These are phyloP conservation scores for Lachancea sp. DNA, from an alignment of 805 yeast genomes.

Conservation along the genomic window DNA sequence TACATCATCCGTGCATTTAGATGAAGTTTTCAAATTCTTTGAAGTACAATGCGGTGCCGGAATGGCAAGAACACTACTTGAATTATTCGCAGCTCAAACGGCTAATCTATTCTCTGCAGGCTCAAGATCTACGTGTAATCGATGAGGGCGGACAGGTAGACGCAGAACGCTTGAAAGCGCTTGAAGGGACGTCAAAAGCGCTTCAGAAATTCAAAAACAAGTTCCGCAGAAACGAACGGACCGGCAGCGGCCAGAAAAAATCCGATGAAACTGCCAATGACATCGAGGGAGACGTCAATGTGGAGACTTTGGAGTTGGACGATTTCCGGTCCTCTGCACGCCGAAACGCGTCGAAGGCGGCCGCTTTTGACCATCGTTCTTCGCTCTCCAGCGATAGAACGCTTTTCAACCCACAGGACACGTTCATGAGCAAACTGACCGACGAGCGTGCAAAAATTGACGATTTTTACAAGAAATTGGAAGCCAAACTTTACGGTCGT, in stretches of 20 bases:
- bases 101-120: conserved; percentile 48
- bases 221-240: conserved; percentile 2
- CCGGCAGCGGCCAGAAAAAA: not conserved
- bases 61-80: conserved; percentile 79
- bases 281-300: conserved; percentile 6
- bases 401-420: conserved; percentile 33
- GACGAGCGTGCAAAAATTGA: conserved; percentile 49
- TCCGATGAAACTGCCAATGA: not conserved
- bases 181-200: conserved; percentile 11
- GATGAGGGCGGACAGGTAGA: conserved; percentile 7
- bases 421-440: conserved; percentile 42
- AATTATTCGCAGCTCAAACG: conserved; percentile 59
- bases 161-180: conserved; percentile 4
- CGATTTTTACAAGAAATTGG: conserved; percentile 43
- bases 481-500: conserved; percentile 40
- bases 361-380: conserved; percentile 14
- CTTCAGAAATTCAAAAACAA: conserved; percentile 15
- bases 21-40: conserved; percentile 71
- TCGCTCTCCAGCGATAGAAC: conserved; percentile 26
- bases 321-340: conserved; percentile 4
- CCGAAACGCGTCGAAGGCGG: conserved; percentile 1
- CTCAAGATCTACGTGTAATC: conserved; percentile 24
- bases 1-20: not conserved
- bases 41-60: conserved; percentile 69
- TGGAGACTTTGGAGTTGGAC: conserved; percentile 10